phyloP scores from a whole-genome alignment of 1,139 yeast species.

The Pneumocystis oryctolagi region DNA sequence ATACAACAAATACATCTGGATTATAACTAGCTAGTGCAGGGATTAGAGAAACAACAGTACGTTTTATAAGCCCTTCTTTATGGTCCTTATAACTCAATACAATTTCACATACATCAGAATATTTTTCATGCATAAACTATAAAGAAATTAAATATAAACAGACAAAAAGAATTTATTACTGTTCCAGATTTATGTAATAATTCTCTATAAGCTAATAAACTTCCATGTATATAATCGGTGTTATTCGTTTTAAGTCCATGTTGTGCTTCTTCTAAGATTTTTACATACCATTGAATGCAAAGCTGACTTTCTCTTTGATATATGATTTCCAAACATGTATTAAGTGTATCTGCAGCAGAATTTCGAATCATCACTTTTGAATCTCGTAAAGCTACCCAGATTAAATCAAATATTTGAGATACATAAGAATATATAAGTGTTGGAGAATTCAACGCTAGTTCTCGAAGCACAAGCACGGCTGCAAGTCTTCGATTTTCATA shows the following conservation, averaged over 20 bases:
- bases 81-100: conserved; percentile 64
- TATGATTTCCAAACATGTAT: conserved; percentile 61
- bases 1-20: conserved; percentile 60
- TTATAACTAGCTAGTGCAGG: conserved; percentile 75
- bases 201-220: conserved; percentile 69
- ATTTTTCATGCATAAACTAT: conserved; percentile 48
- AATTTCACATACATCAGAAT: conserved; percentile 64
- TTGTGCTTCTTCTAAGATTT: conserved; percentile 49
- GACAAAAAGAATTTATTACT: conserved; percentile 4
- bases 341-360: conserved; percentile 74
- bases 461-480: conserved; percentile 67
- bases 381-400: conserved; percentile 81
- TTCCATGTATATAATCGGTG: conserved; percentile 69
- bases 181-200: conserved; percentile 51
- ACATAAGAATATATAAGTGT: conserved; percentile 67
- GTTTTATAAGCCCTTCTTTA: conserved; percentile 58
- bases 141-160: neutral
- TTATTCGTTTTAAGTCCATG: conserved; percentile 35
- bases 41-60: conserved; percentile 66
- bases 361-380: conserved; percentile 55
- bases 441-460: conserved; percentile 79
- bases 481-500: conserved; percentile 69
- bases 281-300: conserved; percentile 58
- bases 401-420: conserved; percentile 60
- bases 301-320: conserved; percentile 63